Evolutionary conservation across 352 stramenopile species (phyloP).

Genomic region (Phytophthora multivora): DNA sequence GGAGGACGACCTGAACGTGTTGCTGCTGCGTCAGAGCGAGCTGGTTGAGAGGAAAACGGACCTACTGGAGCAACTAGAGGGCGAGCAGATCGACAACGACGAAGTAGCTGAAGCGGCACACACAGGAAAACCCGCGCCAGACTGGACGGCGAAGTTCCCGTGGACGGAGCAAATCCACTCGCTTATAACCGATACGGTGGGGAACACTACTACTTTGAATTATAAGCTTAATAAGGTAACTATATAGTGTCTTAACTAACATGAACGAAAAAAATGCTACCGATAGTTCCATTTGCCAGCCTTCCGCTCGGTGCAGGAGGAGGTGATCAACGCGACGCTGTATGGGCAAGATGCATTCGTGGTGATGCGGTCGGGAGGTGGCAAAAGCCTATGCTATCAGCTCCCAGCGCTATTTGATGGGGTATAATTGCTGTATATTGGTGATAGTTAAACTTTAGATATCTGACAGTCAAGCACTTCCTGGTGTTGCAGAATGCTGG

Average conservation of each 20-base stretch:
- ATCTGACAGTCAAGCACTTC: not conserved
- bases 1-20: constrained; percentile 53
- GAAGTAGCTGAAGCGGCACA: not conserved
- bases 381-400: constrained; percentile 92
- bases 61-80: constrained; percentile 40
- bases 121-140: not conserved
- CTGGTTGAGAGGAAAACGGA: constrained; percentile 52
- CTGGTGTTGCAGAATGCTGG: constrained; percentile 38
- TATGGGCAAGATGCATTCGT: constrained; percentile 90
- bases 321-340: constrained; percentile 92
- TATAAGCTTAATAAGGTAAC: too few species aligned
- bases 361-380: constrained; percentile 91
- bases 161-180: constrained; percentile 46
- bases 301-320: constrained; percentile 91
- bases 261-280: too few species aligned
- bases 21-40: constrained; percentile 60
- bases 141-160: constrained; percentile 50
- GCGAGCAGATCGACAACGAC: constrained; percentile 1
- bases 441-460: not conserved
- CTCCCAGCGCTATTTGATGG: constrained; percentile 77
- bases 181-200: constrained; percentile 36
- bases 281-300: constrained; percentile 72
- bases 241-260: too few species aligned
- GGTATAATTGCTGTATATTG: constrained; percentile 29
- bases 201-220: too few species aligned